Conservation (phyloP, 169 alveolate species). For the Eimeria falciformis region DNA sequence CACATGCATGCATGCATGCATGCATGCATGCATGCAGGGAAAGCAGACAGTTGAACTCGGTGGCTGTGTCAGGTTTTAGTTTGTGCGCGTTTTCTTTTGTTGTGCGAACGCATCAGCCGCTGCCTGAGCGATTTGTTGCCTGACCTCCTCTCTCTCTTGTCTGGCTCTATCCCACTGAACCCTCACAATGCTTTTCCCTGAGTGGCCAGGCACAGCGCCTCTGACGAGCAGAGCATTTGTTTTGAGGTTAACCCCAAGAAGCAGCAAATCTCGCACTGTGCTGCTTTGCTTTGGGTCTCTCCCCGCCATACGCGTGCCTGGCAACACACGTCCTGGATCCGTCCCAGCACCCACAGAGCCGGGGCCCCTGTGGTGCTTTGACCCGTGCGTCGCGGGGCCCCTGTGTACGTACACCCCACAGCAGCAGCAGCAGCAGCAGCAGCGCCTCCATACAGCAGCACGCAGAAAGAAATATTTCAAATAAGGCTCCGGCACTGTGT, state of each 20-base stretch:
- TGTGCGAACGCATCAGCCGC: constrained; percentile 28
- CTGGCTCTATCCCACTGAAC: constrained; percentile 67
- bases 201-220: constrained; percentile 96
- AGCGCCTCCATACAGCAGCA: no score
- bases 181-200: constrained; percentile 83
- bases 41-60: no score
- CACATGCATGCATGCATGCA: no score
- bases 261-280: constrained; percentile 87
- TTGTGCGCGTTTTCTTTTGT: constrained; percentile 9
- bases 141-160: constrained; percentile 4
- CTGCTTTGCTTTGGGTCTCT: constrained; percentile 89
- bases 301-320: constrained; percentile 97
- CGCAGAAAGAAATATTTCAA: no score
- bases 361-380: constrained; percentile 93
- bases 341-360: constrained; percentile 96
- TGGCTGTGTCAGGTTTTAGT: no score
- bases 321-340: constrained; percentile 95
- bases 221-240: constrained; percentile 90
- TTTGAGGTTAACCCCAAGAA: constrained; percentile 93
- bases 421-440: no score
- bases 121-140: background rate
- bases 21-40: no score
- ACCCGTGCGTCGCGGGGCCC: constrained; percentile 95
- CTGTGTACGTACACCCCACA: constrained; percentile 76
- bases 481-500: no score